These are phyloP conservation scores for Neostapfia colusana DNA, from an alignment of 176 grass and related monocot species.

Conservation along the genomic window DNA sequence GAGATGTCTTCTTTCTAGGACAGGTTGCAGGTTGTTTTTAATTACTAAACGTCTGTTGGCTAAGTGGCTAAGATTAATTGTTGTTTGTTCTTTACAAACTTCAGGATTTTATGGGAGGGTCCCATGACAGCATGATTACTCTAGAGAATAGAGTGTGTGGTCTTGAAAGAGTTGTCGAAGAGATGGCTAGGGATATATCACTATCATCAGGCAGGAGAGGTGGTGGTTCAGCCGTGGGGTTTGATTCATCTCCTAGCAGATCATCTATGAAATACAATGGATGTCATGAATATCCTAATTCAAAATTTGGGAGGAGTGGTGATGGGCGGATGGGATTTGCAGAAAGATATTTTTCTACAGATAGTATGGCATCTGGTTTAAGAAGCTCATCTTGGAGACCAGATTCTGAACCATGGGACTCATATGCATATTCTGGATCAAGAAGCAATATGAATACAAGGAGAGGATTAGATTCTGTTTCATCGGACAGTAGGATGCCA, in stretches of 20 bases:
- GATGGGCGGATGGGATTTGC: constrained; percentile 60
- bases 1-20: constrained; percentile 16
- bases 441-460: constrained; percentile 61
- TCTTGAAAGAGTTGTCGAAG: constrained; percentile 93
- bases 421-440: constrained; percentile 56
- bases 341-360: constrained; percentile 69
- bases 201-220: constrained; percentile 75
- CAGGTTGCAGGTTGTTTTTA: not conserved
- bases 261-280: constrained; percentile 80
- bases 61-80: constrained; percentile 18
- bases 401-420: constrained; percentile 83
- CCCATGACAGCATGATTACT: constrained; percentile 94
- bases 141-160: constrained; percentile 89
- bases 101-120: constrained; percentile 98
- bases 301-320: constrained; percentile 71
- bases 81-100: constrained; percentile 26
- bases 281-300: constrained; percentile 71
- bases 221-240: constrained; percentile 59
- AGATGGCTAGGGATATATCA: constrained; percentile 85
- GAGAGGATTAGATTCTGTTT: constrained; percentile 67
- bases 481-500: constrained; percentile 49
- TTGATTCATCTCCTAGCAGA: constrained; percentile 74
- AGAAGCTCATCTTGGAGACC: constrained; percentile 72
- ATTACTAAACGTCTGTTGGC: constrained; percentile 9
- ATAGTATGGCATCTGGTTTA: constrained; percentile 52